Evolutionary conservation across 140 eudicot genomes (phyloP).

Genomic region (Flaveria floridana): DNA sequence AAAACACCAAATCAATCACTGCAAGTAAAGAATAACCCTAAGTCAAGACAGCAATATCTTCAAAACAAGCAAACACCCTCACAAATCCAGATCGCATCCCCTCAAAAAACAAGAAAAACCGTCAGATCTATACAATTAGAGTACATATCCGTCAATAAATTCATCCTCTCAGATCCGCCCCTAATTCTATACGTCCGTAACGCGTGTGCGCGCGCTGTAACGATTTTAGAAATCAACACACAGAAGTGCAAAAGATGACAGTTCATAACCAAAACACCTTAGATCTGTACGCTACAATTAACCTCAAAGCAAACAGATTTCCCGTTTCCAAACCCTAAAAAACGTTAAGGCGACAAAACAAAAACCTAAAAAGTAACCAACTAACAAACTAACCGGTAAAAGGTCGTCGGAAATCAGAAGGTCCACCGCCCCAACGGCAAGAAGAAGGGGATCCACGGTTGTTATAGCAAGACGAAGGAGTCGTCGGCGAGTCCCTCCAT

Average conservation of each 20-base stretch:
- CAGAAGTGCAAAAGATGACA: not conserved
- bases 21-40: conserved; percentile 21
- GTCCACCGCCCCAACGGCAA: conserved; percentile 45
- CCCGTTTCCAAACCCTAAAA: conserved; percentile 8
- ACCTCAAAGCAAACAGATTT: conserved; percentile 22
- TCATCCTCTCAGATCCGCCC: conserved; percentile 32
- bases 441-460: conserved; percentile 30
- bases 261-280: not conserved
- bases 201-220: conserved; percentile 14
- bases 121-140: conserved; percentile 33
- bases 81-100: conserved; percentile 1
- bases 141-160: not conserved
- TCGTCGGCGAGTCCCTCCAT: conserved; percentile 52
- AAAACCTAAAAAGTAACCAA: not conserved
- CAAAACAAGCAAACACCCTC: not conserved
- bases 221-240: not conserved
- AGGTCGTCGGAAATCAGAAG: conserved; percentile 50
- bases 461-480: conserved; percentile 36
- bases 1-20: conserved; percentile 7
- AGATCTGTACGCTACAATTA: not conserved
- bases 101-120: not conserved
- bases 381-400: conserved; percentile 46
- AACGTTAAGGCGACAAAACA: not conserved
- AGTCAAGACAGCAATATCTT: not conserved
- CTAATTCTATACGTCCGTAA: conserved; percentile 7